These are phyloP conservation scores for Excoecaria agallocha DNA, from an alignment of 345 rosid genomes.

Conservation along the genomic window DNA sequence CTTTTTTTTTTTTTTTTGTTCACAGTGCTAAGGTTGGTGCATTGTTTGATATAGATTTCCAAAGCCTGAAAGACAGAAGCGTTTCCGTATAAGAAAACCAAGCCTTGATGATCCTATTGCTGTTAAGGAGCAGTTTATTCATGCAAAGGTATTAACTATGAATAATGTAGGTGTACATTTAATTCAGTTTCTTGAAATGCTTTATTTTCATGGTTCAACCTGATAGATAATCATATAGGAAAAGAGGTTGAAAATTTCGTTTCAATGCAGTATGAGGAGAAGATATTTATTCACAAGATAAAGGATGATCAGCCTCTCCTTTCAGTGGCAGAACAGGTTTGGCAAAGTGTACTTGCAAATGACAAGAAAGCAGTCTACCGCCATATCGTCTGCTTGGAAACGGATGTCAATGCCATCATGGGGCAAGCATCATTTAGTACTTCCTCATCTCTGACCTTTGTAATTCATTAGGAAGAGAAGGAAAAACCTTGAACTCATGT, in stretches of 20 bases:
- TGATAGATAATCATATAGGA: too few species aligned
- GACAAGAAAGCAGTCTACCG: conserved; percentile 68
- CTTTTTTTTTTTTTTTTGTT: conserved; percentile 1
- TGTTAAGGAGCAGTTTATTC: conserved; percentile 72
- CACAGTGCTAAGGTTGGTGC: conserved; percentile 19
- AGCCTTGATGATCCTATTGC: conserved; percentile 51
- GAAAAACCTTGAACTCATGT: conserved; percentile 27
- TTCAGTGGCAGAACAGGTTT: conserved; percentile 47
- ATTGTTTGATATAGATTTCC: conserved; percentile 38
- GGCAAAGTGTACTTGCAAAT: conserved; percentile 64
- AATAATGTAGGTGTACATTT: not conserved
- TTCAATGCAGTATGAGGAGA: conserved; percentile 59
- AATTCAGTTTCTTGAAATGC: not conserved
- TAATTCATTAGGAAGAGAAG: conserved; percentile 35
- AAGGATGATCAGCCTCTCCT: conserved; percentile 43
- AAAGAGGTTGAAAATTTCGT: conserved; percentile 13
- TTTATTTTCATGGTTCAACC: not conserved
- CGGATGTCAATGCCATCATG: conserved; percentile 53
- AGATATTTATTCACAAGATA: conserved; percentile 46
- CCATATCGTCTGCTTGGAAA: conserved; percentile 57
- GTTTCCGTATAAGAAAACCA: conserved; percentile 55
- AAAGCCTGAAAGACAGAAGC: conserved; percentile 42
- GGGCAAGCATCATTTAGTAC: conserved; percentile 53
- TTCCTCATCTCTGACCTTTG: conserved; percentile 33
- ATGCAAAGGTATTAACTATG: conserved; percentile 54